Evolutionary conservation across 1,139 yeast species (phyloP).

Genomic region (Saccharomyces hybrid): DNA sequence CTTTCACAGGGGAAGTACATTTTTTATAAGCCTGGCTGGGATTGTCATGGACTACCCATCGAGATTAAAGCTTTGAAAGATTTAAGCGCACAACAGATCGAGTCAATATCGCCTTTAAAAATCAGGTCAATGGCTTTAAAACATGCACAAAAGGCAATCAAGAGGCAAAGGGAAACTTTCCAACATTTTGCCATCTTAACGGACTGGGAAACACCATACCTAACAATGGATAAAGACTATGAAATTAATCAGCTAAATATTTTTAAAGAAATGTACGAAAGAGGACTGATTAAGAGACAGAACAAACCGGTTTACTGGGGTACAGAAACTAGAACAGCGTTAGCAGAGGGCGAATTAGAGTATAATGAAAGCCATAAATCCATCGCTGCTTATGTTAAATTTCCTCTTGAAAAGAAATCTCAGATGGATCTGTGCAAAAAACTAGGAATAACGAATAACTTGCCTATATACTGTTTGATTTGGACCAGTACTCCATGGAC

Average conservation of each 20-base stretch:
- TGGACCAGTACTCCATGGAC: constrained; percentile 99
- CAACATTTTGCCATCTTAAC: constrained; percentile 71
- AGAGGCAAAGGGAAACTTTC: constrained; percentile 57
- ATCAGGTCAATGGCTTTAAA: constrained; percentile 57
- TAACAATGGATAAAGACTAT: constrained; percentile 62
- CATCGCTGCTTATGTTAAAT: constrained; percentile 62
- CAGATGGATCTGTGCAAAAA: neutral
- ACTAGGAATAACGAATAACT: constrained; percentile 6
- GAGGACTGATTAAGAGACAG: constrained; percentile 70
- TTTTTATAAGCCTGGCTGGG: constrained; percentile 91
- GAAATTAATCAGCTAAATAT: constrained; percentile 69
- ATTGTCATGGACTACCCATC: constrained; percentile 95
- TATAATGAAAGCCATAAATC: constrained; percentile 70
- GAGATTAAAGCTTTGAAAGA: constrained; percentile 68
- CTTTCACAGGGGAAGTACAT: constrained; percentile 55
- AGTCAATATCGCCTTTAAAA: constrained; percentile 40
- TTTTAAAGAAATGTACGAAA: constrained; percentile 57
- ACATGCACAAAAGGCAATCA: constrained; percentile 62
- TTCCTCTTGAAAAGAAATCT: constrained; percentile 41
- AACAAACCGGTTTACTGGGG: constrained; percentile 98
- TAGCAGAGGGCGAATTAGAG: constrained; percentile 94
- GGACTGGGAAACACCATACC: constrained; percentile 65
- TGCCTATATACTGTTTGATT: constrained; percentile 38
- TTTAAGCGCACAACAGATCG: constrained; percentile 27
- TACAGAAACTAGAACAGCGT: constrained; percentile 84